phyloP scores from a whole-genome alignment of 345 rosid species.

The Mercurialis annua region DNA sequence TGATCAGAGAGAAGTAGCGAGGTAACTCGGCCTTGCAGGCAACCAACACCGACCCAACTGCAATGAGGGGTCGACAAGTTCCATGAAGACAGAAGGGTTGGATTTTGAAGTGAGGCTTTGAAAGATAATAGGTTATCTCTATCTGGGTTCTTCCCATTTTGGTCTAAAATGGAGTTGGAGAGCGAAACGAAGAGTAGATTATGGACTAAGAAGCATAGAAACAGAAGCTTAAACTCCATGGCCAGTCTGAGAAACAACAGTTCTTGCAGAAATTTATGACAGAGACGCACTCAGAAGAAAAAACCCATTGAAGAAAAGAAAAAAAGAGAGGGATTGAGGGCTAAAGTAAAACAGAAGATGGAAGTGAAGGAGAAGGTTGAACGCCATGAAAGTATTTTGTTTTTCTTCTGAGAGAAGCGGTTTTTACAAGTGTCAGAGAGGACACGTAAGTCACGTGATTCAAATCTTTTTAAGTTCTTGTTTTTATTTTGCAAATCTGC shows the following conservation, averaged over 20 bases:
- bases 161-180: conserved; percentile 18
- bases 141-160: conserved; percentile 33
- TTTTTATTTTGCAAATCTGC: conserved; percentile 6
- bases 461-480: conserved; percentile 22
- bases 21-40: conserved; percentile 45
- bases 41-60: conserved; percentile 71
- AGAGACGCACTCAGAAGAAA: not conserved
- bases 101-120: conserved; percentile 43
- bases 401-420: not conserved
- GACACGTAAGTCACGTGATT: conserved; percentile 57
- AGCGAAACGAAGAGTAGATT: conserved; percentile 9
- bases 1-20: conserved; percentile 41
- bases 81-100: conserved; percentile 56
- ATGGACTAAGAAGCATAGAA: conserved; percentile 18
- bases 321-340: not conserved
- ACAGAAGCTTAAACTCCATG: conserved; percentile 28
- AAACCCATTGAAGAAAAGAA: conserved; percentile 11
- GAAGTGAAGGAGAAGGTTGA: conserved; percentile 18
- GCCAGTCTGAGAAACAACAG: conserved; percentile 6
- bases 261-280: not conserved
- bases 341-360: not conserved
- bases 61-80: conserved; percentile 43
- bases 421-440: conserved; percentile 15
- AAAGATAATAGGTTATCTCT: conserved; percentile 42
- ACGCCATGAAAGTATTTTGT: conserved; percentile 18